These are phyloP conservation scores for Soucietia sequanensis DNA, from an alignment of 805 yeast genomes.

Conservation along the genomic window DNA sequence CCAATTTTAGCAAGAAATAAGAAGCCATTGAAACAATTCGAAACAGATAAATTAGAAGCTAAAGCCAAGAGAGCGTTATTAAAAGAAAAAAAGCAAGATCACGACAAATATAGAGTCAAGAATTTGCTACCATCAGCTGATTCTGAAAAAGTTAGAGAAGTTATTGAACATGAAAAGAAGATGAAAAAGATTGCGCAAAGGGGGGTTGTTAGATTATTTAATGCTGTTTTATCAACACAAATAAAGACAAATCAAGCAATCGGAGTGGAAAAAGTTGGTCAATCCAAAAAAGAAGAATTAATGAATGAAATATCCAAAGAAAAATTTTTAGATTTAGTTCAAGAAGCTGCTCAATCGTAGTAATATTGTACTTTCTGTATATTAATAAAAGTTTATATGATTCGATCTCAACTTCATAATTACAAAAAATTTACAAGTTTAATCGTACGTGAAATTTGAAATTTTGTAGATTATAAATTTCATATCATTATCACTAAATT, in stretches of 20 bases:
- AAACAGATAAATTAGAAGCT: slow-evolving; percentile 75
- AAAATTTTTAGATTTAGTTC: slow-evolving; percentile 83
- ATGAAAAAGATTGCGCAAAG: slow-evolving; percentile 80
- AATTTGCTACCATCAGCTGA: slow-evolving; percentile 65
- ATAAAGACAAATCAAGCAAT: slow-evolving; percentile 54
- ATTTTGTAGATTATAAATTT: too few relatives aligned
- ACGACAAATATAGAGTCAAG: slow-evolving; percentile 65
- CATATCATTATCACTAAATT: too few relatives aligned
- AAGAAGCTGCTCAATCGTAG: slow-evolving; percentile 61
- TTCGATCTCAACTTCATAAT: too few relatives aligned
- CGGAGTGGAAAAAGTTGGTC: slow-evolving; percentile 43
- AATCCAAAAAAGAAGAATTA: slow-evolving; percentile 54
- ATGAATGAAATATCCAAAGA: slow-evolving; percentile 84
- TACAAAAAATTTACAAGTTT: too few relatives aligned
- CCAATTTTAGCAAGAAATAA: slow-evolving; percentile 90
- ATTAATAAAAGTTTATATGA: too few relatives aligned
- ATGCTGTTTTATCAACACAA: slow-evolving; percentile 81
- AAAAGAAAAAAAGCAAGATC: slow-evolving; percentile 66
- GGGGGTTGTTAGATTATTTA: slow-evolving; percentile 83
- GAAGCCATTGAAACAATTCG: slow-evolving; percentile 65
- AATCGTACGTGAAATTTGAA: too few relatives aligned
- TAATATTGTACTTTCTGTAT: too few relatives aligned
- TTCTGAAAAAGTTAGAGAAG: slow-evolving; percentile 52
- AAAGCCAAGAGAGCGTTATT: slow-evolving; percentile 73
- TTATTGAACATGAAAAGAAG: slow-evolving; percentile 64